Evolutionary conservation across 345 rosid species (phyloP), one percentile per base, ranked within the genome.

Genomic region (Brassica juncea): DNA sequence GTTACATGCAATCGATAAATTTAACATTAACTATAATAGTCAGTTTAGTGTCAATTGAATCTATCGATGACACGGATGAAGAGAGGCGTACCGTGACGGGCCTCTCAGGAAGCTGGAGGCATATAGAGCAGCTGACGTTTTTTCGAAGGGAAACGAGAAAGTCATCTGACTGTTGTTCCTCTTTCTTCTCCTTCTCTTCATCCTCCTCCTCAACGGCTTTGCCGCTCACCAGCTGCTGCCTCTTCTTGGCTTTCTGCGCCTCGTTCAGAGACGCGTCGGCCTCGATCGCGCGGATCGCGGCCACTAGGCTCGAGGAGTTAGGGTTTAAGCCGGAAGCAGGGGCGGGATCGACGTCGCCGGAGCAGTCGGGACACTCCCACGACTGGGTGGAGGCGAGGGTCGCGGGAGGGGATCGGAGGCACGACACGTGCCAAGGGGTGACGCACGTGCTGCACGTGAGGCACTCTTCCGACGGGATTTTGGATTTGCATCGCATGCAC

Each of bases 371-470:
- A 71, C 97, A 93, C 70, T 78, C 59, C 96, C 97, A 93, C 49
- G 74, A 79, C 31, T 82, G 32, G 2, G 88, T 79, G 52, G 85
- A 82, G 8, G 79, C 85, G 11, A 88, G 81, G 77, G 89, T 75
- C 59, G 84, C 80, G 1, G 89, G 89, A 6, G 78, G 81, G 6
- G 77, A 54, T 5, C 84, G 68, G 6, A 93, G 87, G 62, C 97
- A 91, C 0, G 85, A 1, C 77, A 82, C 85, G 84, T 91, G 98
- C 95, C 98, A 93, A 0, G 93, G 92, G n/a, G 95, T 84, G 34
- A 25, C 87, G 72, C 94, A 93, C 25, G 88, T 87, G 78, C 27
- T 34, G 73, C 98, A 91, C 15, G 72, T 35, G 27, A 91, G 86
- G 5, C 82, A 80, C 72, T 91, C 92, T 39, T 88, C 91, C 0